Conservation (phyloP, 176 grass and related monocot species). For the Avena insularis region DNA sequence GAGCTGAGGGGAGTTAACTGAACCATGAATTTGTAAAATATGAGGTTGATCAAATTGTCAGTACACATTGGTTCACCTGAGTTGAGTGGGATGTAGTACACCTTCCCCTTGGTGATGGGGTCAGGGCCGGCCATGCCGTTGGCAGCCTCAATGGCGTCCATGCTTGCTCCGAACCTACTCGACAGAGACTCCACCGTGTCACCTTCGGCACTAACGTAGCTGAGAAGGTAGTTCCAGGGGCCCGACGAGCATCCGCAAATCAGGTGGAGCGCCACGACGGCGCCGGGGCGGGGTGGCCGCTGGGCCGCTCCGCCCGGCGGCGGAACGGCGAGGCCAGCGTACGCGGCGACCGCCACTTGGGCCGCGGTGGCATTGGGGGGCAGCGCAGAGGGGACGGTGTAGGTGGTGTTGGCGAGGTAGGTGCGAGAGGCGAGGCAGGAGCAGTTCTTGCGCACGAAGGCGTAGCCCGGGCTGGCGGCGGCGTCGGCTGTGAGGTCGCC, state of each 20-base stretch:
- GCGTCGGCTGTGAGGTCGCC: conserved; percentile 82
- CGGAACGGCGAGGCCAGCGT: conserved; percentile 64
- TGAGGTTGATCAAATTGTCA: conserved; percentile 13
- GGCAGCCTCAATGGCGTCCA: conserved; percentile 95
- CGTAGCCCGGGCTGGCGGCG: conserved; percentile 77
- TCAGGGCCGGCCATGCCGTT: conserved; percentile 85
- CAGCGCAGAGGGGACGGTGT: conserved; percentile 53
- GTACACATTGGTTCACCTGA: conserved; percentile 63
- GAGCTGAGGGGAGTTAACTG: neutral
- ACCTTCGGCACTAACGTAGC: conserved; percentile 77
- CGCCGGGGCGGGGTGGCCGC: conserved; percentile 58
- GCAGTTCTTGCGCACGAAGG: conserved; percentile 98
- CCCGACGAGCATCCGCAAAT: conserved; percentile 90
- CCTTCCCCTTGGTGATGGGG: conserved; percentile 53
- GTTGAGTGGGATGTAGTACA: conserved; percentile 95
- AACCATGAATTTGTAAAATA: neutral
- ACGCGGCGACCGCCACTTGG: conserved; percentile 53
- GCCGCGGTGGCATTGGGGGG: conserved; percentile 50
- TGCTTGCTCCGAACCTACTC: conserved; percentile 93
- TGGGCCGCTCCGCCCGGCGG: conserved; percentile 51
- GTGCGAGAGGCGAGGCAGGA: conserved; percentile 78
- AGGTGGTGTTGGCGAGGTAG: conserved; percentile 92
- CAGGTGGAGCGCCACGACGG: conserved; percentile 86
- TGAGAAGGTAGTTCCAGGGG: conserved; percentile 96
- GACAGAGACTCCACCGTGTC: conserved; percentile 85